A percentile compares a stretch with the other conserved stretches of the same genome.
phyloP scores from a whole-genome alignment of 2,329 filamentous ascomycete genomes.

The Claviceps capensis region DNA sequence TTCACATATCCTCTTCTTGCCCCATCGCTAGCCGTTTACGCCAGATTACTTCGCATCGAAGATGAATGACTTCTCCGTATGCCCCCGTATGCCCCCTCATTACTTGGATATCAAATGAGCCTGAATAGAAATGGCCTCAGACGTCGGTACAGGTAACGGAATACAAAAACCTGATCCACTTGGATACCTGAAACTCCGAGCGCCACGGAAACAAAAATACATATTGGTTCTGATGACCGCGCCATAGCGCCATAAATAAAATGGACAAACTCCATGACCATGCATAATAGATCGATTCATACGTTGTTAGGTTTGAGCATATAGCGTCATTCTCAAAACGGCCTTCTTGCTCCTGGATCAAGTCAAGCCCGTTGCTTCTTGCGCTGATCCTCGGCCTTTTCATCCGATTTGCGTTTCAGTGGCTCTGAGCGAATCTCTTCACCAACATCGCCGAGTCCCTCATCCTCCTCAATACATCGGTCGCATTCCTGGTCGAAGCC shows the following conservation, averaged over 20 bases:
- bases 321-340: neutral
- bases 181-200: neutral
- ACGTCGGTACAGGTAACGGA: neutral
- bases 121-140: too few relatives aligned
- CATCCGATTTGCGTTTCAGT: slow-evolving; percentile 11
- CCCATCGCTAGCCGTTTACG: too few relatives aligned
- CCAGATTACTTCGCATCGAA: too few relatives aligned
- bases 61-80: too few relatives aligned
- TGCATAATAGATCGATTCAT: neutral
- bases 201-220: neutral
- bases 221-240: neutral
- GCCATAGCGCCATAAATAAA: neutral
- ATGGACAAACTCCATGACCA: slow-evolving; percentile 3
- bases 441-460: slow-evolving; percentile 27
- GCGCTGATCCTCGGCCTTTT: slow-evolving; percentile 7
- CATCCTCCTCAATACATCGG: slow-evolving; percentile 26
- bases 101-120: too few relatives aligned
- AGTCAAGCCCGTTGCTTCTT: slow-evolving; percentile 21
- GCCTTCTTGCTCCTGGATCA: neutral
- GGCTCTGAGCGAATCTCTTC: slow-evolving; percentile 12
- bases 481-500: slow-evolving; percentile 35
- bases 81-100: too few relatives aligned
- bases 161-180: neutral
- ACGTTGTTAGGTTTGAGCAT: neutral
- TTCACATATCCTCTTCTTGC: too few relatives aligned